Base-by-base conservation (phyloP, 1,139 yeast species). In the Geotrichum aggregatum region DNA sequence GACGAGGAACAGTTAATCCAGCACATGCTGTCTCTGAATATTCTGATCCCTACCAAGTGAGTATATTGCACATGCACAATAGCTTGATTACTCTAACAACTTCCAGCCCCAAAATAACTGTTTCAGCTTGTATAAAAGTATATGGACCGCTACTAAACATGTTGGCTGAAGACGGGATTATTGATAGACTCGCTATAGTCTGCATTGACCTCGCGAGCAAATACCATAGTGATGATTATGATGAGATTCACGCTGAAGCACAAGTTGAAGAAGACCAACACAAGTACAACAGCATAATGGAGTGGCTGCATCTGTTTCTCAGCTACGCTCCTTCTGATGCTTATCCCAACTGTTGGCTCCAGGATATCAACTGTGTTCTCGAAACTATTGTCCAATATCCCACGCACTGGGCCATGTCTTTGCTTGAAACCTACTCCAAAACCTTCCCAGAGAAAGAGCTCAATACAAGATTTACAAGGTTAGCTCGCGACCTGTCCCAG, bases 11-110 rank as follows among this genome's bases (percentile, higher is more conserved):
- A 50, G n/a, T 55, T 68, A 16, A 42, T 61, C 18, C 58, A 56
- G 3, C 67, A 65, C 0, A 52, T 68, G 38, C 39, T 64, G 16
- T 46, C 58, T 14, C 58, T 58, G 48, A 68, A 67, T 52, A 65
- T 68, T 2, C 55, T 69, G 18, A 52, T 67, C 43, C 72, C 68
- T 2, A 52, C 54, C 6, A 18, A 49, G 41, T 45, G 43, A 36
- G 50, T 38, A 16, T 4, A n/a, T n/a, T n/a, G n/a, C 45, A 22
- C 24, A 39, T 40, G n/a, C 2, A 43, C 13, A n/a, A n/a, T n/a
- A n/a, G n/a, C n/a, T 21, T 21, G 8, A n/a, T 6, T n/a, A 3
- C 10, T 13, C 39, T 31, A 34, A 26, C 28, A 4, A 31, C 31
- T 13, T 18, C 31, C 24, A 54, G 52, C 34, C 22, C 54, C 13